Evolutionary conservation across 768 basidiomycete species (phyloP).

Genomic region (Russula abietina): DNA sequence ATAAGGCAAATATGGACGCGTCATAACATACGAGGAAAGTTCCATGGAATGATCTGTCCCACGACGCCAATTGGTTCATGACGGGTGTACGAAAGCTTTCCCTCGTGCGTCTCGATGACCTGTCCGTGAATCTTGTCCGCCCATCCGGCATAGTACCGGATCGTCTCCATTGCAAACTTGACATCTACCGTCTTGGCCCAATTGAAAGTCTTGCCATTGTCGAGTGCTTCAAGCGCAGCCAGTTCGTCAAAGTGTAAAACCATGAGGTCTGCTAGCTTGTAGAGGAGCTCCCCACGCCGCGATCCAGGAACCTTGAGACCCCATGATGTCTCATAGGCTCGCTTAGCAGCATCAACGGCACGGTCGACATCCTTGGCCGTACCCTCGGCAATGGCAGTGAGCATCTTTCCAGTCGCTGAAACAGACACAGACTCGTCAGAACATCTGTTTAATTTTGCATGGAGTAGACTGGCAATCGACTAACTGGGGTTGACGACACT

Average conservation of each 20-base stretch:
- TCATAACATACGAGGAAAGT: constrained; percentile 45
- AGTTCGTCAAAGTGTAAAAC: constrained; percentile 57
- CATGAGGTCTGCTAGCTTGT: constrained; percentile 59
- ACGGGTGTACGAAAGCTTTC: constrained; percentile 51
- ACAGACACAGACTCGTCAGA: constrained; percentile 5
- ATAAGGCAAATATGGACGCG: too few species aligned
- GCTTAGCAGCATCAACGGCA: constrained; percentile 64
- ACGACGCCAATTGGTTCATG: constrained; percentile 58
- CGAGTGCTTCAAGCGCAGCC: constrained; percentile 66
- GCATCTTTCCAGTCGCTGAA: constrained; percentile 49
- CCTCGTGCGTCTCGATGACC: constrained; percentile 54
- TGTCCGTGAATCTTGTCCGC: constrained; percentile 81
- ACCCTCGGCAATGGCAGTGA: constrained; percentile 53
- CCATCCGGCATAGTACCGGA: constrained; percentile 86
- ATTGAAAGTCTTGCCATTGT: constrained; percentile 56
- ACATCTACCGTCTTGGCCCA: constrained; percentile 49
- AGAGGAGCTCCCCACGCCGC: constrained; percentile 49
- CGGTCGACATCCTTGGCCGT: constrained; percentile 66
- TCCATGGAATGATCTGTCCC: constrained; percentile 63
- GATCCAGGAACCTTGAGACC: constrained; percentile 53
- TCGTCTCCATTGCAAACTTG: constrained; percentile 38
- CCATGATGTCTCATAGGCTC: constrained; percentile 61
- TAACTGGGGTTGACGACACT: constrained; percentile 56
- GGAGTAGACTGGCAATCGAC: neutral
- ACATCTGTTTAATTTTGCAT: neutral